These are phyloP conservation scores for Yamadazyma oceani DNA, from an alignment of 1,139 yeast genomes.

Conservation along the genomic window DNA sequence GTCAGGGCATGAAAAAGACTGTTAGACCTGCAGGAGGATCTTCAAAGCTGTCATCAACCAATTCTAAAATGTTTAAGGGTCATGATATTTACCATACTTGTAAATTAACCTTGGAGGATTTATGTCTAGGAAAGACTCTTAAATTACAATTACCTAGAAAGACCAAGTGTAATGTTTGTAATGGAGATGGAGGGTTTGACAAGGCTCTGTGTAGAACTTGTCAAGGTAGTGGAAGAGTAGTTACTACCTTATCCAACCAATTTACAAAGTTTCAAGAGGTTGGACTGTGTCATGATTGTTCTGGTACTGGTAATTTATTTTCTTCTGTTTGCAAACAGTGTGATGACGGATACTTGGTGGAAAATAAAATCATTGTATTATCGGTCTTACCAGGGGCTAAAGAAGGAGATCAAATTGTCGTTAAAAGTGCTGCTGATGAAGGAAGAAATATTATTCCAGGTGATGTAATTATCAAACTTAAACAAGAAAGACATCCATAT, in stretches of 20 bases:
- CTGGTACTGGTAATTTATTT: slow-evolving; percentile 31
- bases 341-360: slow-evolving; percentile 38
- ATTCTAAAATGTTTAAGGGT: slow-evolving; percentile 23
- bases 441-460: slow-evolving; percentile 62
- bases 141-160: slow-evolving; percentile 42
- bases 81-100: slow-evolving; percentile 44
- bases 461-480: slow-evolving; percentile 54
- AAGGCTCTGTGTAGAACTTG: slow-evolving; percentile 36
- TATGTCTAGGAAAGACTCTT: slow-evolving; percentile 40
- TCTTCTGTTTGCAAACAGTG: slow-evolving; percentile 29
- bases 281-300: slow-evolving; percentile 35
- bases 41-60: slow-evolving; percentile 3
- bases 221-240: slow-evolving; percentile 39
- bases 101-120: slow-evolving; percentile 35
- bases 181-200: slow-evolving; percentile 40
- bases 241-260: slow-evolving; percentile 32
- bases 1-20: slow-evolving; percentile 19
- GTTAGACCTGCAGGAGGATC: slow-evolving; percentile 23
- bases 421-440: slow-evolving; percentile 65
- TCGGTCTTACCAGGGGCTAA: slow-evolving; percentile 53
- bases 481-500: slow-evolving; percentile 33
- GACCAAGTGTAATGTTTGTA: slow-evolving; percentile 33
- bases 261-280: slow-evolving; percentile 36
- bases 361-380: slow-evolving; percentile 52
- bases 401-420: slow-evolving; percentile 49